Base-by-base conservation (phyloP, 805 yeast species). In the Wickerhamiella brachini region DNA sequence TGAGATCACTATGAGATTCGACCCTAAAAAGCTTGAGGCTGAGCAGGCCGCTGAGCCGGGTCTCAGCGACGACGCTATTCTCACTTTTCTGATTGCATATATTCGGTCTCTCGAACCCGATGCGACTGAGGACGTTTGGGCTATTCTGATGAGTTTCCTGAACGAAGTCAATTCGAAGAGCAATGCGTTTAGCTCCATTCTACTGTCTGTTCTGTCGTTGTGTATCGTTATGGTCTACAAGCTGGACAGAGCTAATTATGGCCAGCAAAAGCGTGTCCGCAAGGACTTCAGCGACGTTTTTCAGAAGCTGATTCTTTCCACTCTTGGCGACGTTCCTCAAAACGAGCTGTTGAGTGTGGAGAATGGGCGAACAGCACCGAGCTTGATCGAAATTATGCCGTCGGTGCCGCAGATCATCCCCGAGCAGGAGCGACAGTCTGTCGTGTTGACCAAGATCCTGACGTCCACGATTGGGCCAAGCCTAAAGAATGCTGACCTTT, bases 91-190 rank as follows among this genome's bases (percentile, higher is more conserved):
- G 52, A 71, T 79, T 7, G 69, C 67, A 0, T 93, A 90, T 62
- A 68, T 82, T 21, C 67, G 67, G 5, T 74, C 88, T 0, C 68
- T 89, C 41, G 95, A 85, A 56, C 75, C 74, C 54, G 95, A 87
- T 58, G 79, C 85, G 0, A 69, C 87, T 47, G 88, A 83, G 53
- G 97, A 90, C 52, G 74, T 88, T 18, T 90, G 88, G 81, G 64
- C 65, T 9, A 76, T 74, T 21, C 68, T 81, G 34, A 67, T 77
- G 23, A 62, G 64, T 1, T 88, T 85, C 56, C 69, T 85, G 56
- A 80, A 73, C 55, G 87, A 80, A 4, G 75, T 79, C 0, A 57
- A 72, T 29, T 64, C 74, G 2, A 76, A 78, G 56, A 65, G 74
- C 17, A 58, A 68, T 5, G 58, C 67, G 4, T 85, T 77, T 62